phyloP scores from a whole-genome alignment of 2,329 filamentous ascomycete species.

The Atkinsonella texensis region DNA sequence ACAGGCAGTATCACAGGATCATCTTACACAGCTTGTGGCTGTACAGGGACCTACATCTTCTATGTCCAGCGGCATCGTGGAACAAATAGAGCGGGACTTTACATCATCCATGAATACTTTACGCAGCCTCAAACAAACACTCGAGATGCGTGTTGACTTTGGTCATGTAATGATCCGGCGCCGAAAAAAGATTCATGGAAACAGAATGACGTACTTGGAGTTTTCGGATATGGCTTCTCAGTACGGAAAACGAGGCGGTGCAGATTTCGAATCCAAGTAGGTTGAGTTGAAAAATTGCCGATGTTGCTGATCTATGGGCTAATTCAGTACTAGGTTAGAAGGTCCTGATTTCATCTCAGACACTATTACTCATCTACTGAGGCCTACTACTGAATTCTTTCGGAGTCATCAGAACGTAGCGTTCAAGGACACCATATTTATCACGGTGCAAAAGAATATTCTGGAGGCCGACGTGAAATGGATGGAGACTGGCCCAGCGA shows the following conservation, averaged over 20 bases:
- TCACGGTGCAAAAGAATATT: conserved; percentile 7
- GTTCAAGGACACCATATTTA: conserved; percentile 11
- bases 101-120: conserved; percentile 13
- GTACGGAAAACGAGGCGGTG: conserved; percentile 20
- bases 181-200: conserved; percentile 14
- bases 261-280: conserved; percentile 16
- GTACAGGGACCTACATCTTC: neutral
- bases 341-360: conserved; percentile 3
- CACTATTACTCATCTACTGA: conserved; percentile 6
- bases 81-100: conserved; percentile 1
- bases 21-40: neutral
- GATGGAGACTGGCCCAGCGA: conserved; percentile 5
- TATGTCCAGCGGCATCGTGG: neutral
- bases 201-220: conserved; percentile 13
- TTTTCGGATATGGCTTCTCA: conserved; percentile 15
- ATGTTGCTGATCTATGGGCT: neutral
- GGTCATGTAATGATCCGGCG: conserved; percentile 16
- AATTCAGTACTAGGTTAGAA: conserved; percentile 4
- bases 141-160: conserved; percentile 22
- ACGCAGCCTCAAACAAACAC: conserved; percentile 12
- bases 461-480: conserved; percentile 12
- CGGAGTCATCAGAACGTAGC: conserved; percentile 6
- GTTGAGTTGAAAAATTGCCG: neutral
- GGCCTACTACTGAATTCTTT: conserved; percentile 8
- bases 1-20: neutral